Evolutionary conservation across 495 filamentous ascomycete species (phyloP), one percentile per base, ranked within the genome.

Genomic region (Sphaerosporella brunnea): DNA sequence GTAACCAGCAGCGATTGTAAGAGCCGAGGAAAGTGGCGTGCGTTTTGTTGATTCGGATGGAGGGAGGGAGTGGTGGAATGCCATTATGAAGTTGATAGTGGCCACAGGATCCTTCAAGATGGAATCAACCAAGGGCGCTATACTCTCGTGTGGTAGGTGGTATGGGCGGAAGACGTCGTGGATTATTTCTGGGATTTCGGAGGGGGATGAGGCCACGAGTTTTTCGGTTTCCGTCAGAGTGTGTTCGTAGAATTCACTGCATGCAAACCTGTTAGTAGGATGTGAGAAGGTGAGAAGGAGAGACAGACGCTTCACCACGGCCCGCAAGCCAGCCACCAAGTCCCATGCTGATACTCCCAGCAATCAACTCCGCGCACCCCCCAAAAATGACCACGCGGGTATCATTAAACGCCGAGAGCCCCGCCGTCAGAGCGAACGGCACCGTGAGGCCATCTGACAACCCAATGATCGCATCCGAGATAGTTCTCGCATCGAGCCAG

Each of bases 261-360:
- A n/a, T n/a, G n/a, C 36, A 16, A 19, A 5, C 8, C 8, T 7
- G 36, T 38, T 38, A 38, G 36, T 38, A 32, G 28, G 28, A 32
- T 5, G 28, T 7, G 28, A 32, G 13, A 38, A 40, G 21, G 20
- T 10, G n/a, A 20, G 18, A 16, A 38, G 18, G 10, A 38, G 34
- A 35, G 46, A 64, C 67, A 61, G 56, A 79, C 69, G 67, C 68
- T 65, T 85, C 81, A 34, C 77, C 77, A 53, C 77, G 76, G 0
- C 81, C 78, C 10, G 79, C 79, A 2, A 90, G 66, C 52, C 75
- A 82, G 21, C 75, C 78, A 20, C 78, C 72, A 3, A 82, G 67
- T 3, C 78, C 78, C 78, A 82, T 82, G 15, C 73, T 78, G 49
- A 82, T 78, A 21, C 73, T 69, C 25, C 78, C 77, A 10, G 72